Percentiles rank a stretch among this genome's conserved stretches.
phyloP scores from a whole-genome alignment of 2,329 filamentous ascomycete species.

The Paecilomyces niveus region DNA sequence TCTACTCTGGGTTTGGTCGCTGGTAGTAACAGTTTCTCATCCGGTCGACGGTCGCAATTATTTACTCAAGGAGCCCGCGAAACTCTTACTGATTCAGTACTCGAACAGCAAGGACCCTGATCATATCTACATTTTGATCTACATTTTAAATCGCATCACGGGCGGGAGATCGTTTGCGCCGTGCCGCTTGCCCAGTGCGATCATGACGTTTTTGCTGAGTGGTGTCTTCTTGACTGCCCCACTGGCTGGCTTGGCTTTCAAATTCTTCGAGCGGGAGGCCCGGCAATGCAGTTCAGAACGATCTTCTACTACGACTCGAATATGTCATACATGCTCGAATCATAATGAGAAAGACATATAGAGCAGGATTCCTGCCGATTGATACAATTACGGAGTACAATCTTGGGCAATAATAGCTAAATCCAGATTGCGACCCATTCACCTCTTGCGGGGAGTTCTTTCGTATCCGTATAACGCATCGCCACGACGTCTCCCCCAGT shows the following conservation, averaged over 20 bases:
- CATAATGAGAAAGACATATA: too few relatives aligned
- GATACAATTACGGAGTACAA: too few relatives aligned
- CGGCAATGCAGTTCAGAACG: not conserved
- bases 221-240: not conserved
- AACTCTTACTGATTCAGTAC: not conserved
- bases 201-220: not conserved
- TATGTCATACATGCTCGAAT: not conserved
- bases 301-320: not conserved
- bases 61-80: not conserved
- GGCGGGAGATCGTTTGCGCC: not conserved
- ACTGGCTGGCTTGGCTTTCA: not conserved
- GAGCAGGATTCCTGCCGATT: too few relatives aligned
- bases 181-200: not conserved
- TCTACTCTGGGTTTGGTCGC: not conserved
- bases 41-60: not conserved
- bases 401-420: not conserved
- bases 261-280: not conserved
- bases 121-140: not conserved
- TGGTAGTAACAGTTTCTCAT: not conserved
- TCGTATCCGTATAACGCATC: not conserved
- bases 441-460: not conserved
- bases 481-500: not conserved
- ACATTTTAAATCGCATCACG: not conserved
- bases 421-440: not conserved
- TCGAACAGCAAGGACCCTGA: not conserved